A percentile compares a stretch with the other conserved stretches of the same genome.
Conservation (phyloP, 75 land plant genomes). For the Pinus albicaulis region DNA sequence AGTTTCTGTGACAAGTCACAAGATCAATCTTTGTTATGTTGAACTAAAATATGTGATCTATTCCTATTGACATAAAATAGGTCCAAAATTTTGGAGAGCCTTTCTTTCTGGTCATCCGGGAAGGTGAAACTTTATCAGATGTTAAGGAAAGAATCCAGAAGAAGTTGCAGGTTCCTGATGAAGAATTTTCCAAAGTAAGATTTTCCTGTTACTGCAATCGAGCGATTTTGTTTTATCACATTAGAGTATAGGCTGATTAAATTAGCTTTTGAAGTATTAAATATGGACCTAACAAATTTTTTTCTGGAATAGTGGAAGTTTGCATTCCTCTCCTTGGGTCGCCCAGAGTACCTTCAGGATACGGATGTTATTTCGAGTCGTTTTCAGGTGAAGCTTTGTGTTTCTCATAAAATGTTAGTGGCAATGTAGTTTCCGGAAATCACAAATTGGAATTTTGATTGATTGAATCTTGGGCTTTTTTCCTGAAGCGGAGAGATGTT, state of each 20-base stretch:
- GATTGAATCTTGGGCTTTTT: background rate
- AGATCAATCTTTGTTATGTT: background rate
- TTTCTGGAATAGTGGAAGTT: slow-evolving; percentile 41
- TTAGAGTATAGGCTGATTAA: background rate
- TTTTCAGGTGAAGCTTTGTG: slow-evolving; percentile 35
- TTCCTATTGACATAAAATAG: slow-evolving; percentile 27
- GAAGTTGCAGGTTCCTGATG: slow-evolving; percentile 93
- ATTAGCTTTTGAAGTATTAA: background rate
- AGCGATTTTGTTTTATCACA: background rate
- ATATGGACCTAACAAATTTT: background rate
- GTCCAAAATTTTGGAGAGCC: slow-evolving; percentile 99
- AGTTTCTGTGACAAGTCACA: background rate
- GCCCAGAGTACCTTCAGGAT: slow-evolving; percentile 47
- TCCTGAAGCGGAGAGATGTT: slow-evolving; percentile 38
- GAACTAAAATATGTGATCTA: background rate
- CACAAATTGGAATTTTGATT: background rate
- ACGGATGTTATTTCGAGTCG: slow-evolving; percentile 38
- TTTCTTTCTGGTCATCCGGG: slow-evolving; percentile 81
- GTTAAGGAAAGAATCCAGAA: slow-evolving; percentile 83
- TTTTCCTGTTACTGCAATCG: background rate
- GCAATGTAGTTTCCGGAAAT: background rate
- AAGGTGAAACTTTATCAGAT: slow-evolving; percentile 86
- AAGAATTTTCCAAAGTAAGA: slow-evolving; percentile 86
- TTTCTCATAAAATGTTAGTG: background rate
- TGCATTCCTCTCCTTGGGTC: slow-evolving; percentile 49